A percentile compares a stretch with the other conserved stretches of the same genome.
phyloP scores from a whole-genome alignment of 1,284 basidiomycete genomes.

The Ustilago sp. region DNA sequence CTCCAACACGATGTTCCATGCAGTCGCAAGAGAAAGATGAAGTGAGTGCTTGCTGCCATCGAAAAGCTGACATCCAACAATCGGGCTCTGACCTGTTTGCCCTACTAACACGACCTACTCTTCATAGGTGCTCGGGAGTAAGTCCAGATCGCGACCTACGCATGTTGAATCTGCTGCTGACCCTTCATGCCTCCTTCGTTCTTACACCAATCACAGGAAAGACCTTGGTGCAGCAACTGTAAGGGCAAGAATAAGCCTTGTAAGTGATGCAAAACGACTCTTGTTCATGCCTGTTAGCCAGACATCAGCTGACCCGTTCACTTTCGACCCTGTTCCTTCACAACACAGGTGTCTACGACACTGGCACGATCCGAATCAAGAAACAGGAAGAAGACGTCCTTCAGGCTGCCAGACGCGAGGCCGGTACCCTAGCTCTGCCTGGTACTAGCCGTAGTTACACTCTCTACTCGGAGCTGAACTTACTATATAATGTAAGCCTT shows the following conservation, averaged over 20 bases:
- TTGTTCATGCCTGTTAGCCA: background rate
- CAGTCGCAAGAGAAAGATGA: conserved; percentile 47
- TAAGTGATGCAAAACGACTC: conserved; percentile 10
- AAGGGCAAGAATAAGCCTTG: conserved; percentile 26
- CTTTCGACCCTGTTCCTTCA: background rate
- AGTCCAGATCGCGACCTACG: background rate
- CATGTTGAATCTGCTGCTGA: background rate
- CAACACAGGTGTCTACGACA: conserved; percentile 33
- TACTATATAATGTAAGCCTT: conserved; percentile 16
- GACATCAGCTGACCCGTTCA: too few species aligned
- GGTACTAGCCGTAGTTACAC: background rate
- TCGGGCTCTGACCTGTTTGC: too few species aligned
- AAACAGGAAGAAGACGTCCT: background rate
- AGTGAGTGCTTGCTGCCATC: conserved; percentile 13
- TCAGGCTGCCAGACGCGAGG: background rate
- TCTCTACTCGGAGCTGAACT: conserved; percentile 14
- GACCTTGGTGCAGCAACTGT: conserved; percentile 44
- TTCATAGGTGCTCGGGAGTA: conserved; percentile 36
- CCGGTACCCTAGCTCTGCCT: background rate
- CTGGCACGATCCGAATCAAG: background rate
- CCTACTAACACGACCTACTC: too few species aligned
- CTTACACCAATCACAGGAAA: background rate
- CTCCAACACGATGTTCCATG: background rate
- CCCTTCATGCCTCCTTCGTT: background rate
- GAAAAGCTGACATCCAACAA: background rate